Evolutionary conservation across 257 asterid species (phyloP).

Genomic region (Rehmannia glutinosa): DNA sequence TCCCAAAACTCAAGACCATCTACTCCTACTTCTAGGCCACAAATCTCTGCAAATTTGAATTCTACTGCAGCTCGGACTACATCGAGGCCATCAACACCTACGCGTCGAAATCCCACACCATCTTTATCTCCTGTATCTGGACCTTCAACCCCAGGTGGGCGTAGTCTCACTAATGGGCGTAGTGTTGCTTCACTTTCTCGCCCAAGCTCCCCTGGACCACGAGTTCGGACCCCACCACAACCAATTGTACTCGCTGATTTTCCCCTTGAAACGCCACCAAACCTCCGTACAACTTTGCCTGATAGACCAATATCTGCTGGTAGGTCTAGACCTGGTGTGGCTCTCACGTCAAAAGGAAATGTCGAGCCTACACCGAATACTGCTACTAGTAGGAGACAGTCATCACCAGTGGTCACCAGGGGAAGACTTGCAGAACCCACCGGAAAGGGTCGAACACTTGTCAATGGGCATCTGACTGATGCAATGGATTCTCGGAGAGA

Average conservation of each 20-base stretch:
- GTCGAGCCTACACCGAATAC: constrained; percentile 39
- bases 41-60: constrained; percentile 46
- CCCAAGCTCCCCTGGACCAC: constrained; percentile 92
- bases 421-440: constrained; percentile 75
- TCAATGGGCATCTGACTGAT: constrained; percentile 52
- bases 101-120: constrained; percentile 66
- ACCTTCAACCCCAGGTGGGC: constrained; percentile 56
- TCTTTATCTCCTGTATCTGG: constrained; percentile 54
- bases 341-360: constrained; percentile 51
- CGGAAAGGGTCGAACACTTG: constrained; percentile 56
- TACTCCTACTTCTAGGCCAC: constrained; percentile 94
- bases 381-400: constrained; percentile 51
- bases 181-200: constrained; percentile 64
- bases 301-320: constrained; percentile 95
- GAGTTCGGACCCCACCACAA: constrained; percentile 64
- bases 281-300: constrained; percentile 85
- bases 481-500: constrained; percentile 60
- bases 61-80: constrained; percentile 53
- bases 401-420: constrained; percentile 74
- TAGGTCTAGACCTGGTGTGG: constrained; percentile 79
- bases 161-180: constrained; percentile 55
- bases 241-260: constrained; percentile 79
- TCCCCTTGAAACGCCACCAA: constrained; percentile 91
- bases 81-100: constrained; percentile 96
- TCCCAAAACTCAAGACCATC: constrained; percentile 90